phyloP scores from a whole-genome alignment of 163 green algal genomes.

The Scenedesmus sp. region DNA sequence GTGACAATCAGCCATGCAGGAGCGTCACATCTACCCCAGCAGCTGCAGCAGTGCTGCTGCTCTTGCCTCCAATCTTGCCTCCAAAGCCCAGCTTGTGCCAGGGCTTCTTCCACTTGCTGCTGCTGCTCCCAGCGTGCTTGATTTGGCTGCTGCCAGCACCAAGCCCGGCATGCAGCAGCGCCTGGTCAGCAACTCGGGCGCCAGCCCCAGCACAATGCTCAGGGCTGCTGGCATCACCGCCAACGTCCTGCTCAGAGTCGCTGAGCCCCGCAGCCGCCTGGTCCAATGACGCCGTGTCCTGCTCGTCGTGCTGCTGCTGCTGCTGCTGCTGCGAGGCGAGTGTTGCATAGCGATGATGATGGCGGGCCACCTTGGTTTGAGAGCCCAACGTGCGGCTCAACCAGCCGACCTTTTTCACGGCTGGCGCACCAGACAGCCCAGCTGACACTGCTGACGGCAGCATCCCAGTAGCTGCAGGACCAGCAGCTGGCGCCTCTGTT shows the following conservation, averaged over 20 bases:
- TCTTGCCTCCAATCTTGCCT: background rate
- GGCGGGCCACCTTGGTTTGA: background rate
- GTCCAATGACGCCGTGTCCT: background rate
- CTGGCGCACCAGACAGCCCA: background rate
- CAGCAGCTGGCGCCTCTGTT: background rate
- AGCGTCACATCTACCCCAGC: background rate
- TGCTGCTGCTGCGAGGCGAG: background rate
- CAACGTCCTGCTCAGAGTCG: background rate
- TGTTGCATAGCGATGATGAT: background rate
- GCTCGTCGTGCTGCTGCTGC: background rate
- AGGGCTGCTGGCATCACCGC: background rate
- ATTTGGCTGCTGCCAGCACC: background rate
- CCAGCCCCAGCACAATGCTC: background rate
- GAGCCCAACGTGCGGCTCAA: background rate
- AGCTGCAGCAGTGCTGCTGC: background rate
- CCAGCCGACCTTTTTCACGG: background rate
- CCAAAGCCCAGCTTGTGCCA: constrained; percentile 19
- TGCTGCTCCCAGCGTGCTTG: constrained; percentile 2
- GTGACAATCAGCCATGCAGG: background rate
- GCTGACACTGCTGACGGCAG: background rate
- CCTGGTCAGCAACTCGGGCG: background rate
- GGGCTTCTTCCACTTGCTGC: constrained; percentile 28
- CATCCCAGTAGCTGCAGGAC: background rate
- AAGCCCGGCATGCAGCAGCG: background rate
- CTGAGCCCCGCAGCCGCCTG: background rate